Evolutionary conservation across 768 basidiomycete species (phyloP), one percentile per base, ranked within the genome.

Genomic region (Mycena latifolia): DNA sequence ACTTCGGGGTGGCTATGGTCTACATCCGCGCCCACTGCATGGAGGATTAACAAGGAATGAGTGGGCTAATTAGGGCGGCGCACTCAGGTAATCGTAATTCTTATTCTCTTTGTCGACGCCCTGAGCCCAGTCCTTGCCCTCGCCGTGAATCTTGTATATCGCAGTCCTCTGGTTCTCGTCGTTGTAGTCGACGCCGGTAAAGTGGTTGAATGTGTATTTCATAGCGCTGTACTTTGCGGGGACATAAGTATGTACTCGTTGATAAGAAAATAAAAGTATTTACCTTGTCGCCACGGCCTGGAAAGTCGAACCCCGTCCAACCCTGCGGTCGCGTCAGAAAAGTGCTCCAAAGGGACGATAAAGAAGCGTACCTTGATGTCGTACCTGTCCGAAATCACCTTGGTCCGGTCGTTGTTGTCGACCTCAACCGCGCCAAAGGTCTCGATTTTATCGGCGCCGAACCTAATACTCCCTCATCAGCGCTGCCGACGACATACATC

Each of bases 171-270:
- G 77, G 31, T 84, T 81, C n/a, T 82, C 76, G 9, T 85, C 82
- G 71, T 92, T 89, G 77, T 84, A 91, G 69, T 92, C 91, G 20
- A 91, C 71, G 82, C 88, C 88, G 22, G 87, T 83, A 71, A 90
- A 88, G 59, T 89, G 87, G 55, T 87, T 85, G 55, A 85, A 80
- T 46, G 79, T 87, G 86, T 86, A 89, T 70, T 78, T 82, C 68
- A 89, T 67, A 17, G 50, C 57, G 71, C 86, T 89, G 71, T 89
- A 85, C 86, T 88, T 60, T 33, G 24, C 7, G 17, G 37, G 46
- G 20, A n/a, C 50, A 45, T 54, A 14, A 35, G 50, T 29, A 37
- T 69, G 45, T 25, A 15, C 22, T 10, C 25, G 51, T 5, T 14
- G 33, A 14, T 35, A 6, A 14, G 33, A 7, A 14, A 47, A 12